phyloP scores from a whole-genome alignment of 805 yeast genomes.

The Wickerhamiella kurtzmanii region DNA sequence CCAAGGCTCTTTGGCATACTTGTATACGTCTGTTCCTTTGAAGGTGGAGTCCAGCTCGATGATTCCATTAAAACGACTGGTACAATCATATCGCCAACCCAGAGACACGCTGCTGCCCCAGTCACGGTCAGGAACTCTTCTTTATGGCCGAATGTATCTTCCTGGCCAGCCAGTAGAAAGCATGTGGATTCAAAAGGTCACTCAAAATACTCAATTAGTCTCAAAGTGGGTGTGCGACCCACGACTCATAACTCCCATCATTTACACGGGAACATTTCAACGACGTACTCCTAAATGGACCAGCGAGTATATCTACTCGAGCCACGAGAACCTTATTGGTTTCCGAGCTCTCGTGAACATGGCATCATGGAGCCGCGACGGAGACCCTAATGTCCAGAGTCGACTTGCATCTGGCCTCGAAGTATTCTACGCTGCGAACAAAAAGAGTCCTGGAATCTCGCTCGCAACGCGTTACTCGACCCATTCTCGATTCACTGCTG shows the following conservation, averaged over 20 bases:
- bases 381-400: conserved; percentile 27
- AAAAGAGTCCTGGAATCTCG: conserved; percentile 81
- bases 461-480: conserved; percentile 77
- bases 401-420: conserved; percentile 70
- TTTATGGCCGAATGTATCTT: conserved; percentile 77
- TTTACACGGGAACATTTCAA: conserved; percentile 23
- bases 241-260: conserved; percentile 38
- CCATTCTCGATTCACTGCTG: conserved; percentile 71
- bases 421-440: conserved; percentile 71
- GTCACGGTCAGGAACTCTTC: conserved; percentile 23
- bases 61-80: conserved; percentile 14
- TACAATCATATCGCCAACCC: conserved; percentile 15
- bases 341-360: conserved; percentile 65
- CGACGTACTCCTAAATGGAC: conserved; percentile 35
- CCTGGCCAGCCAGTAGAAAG: conserved; percentile 85
- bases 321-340: conserved; percentile 75
- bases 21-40: conserved; percentile 54
- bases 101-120: conserved; percentile 1
- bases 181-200: conserved; percentile 35
- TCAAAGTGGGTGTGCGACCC: conserved; percentile 66
- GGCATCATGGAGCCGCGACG: conserved; percentile 21
- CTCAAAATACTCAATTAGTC: conserved; percentile 47
- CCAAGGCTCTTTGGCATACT: conserved; percentile 71
- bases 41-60: conserved; percentile 28
- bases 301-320: conserved; percentile 64